Evolutionary conservation across 208 protist species (phyloP).

Genomic region (Naegleria gruberi): DNA sequence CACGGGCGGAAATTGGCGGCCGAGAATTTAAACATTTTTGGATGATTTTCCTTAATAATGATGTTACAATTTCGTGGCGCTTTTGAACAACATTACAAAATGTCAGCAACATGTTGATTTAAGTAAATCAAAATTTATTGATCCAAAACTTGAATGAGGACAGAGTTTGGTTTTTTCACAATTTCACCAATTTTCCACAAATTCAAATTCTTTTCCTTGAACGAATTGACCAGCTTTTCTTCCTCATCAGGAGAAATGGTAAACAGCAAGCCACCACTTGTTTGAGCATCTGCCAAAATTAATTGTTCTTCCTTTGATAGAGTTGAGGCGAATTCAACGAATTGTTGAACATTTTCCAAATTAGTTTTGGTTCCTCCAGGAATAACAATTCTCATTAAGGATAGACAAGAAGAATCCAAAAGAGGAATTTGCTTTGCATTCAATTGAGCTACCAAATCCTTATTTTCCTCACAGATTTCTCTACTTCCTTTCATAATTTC

Average conservation of each 20-base stretch:
- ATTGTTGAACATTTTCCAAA: too few species aligned
- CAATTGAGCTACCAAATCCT: background rate
- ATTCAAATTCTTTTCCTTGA: background rate
- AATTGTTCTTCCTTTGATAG: background rate
- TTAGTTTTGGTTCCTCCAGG: conserved; percentile 20
- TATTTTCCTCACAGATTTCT: too few species aligned
- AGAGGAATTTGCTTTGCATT: background rate
- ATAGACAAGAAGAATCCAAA: background rate
- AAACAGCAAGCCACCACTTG: conserved; percentile 6
- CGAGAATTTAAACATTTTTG: too few species aligned
- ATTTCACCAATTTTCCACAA: too few species aligned
- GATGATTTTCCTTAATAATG: too few species aligned
- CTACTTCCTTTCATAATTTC: conserved; percentile 6
- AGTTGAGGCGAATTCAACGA: background rate
- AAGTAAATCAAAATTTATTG: too few species aligned
- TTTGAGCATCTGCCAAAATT: conserved; percentile 5
- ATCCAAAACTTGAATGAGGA: too few species aligned
- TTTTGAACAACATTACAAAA: too few species aligned
- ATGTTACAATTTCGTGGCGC: too few species aligned
- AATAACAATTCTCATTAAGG: background rate
- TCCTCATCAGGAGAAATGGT: background rate
- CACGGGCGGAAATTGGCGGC: too few species aligned
- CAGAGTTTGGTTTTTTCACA: too few species aligned
- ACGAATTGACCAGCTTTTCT: background rate
- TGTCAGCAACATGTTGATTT: too few species aligned